A percentile compares a stretch with the other conserved stretches of the same genome.
Conservation (phyloP, 495 filamentous ascomycete species). For the Neurospora cerealis region DNA sequence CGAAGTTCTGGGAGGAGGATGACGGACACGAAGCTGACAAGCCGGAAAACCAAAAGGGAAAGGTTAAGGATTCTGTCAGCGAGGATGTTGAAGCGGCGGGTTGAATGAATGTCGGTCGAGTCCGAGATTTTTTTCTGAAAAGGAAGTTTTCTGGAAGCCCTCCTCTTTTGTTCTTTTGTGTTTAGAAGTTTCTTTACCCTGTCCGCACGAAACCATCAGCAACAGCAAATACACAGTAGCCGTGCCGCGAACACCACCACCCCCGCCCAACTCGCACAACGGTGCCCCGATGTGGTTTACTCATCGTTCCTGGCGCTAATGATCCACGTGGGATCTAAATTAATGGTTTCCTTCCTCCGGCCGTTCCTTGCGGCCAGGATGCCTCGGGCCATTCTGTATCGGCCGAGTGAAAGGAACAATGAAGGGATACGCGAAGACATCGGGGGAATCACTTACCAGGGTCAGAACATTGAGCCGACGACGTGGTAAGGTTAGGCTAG, state of each 20-base stretch:
- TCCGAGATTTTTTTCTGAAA: not conserved
- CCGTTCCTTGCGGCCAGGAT: not conserved
- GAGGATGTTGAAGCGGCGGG: not conserved
- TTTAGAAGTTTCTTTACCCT: not conserved
- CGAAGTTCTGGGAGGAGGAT: conserved; percentile 45
- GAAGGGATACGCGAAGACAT: not conserved
- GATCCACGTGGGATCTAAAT: not conserved
- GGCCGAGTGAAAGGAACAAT: not conserved
- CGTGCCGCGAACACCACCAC: not conserved
- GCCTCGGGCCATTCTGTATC: not conserved
- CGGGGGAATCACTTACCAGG: not conserved
- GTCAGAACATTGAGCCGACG: not conserved
- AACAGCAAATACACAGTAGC: not conserved
- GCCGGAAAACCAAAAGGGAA: not conserved
- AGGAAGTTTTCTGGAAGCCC: not conserved
- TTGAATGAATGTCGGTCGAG: not conserved
- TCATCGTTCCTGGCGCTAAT: not conserved
- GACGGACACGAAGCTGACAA: not conserved
- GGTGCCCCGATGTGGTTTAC: not conserved
- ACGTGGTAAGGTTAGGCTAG: not conserved
- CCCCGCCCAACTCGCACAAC: not conserved
- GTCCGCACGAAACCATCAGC: not conserved
- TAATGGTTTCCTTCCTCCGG: not conserved
- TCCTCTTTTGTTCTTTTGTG: not conserved
- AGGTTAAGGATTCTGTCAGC: not conserved